Evolutionary conservation across 2,329 filamentous ascomycete genomes (phyloP), one percentile per base, ranked within the genome.

Genomic region (Emericellopsis cladophorae): DNA sequence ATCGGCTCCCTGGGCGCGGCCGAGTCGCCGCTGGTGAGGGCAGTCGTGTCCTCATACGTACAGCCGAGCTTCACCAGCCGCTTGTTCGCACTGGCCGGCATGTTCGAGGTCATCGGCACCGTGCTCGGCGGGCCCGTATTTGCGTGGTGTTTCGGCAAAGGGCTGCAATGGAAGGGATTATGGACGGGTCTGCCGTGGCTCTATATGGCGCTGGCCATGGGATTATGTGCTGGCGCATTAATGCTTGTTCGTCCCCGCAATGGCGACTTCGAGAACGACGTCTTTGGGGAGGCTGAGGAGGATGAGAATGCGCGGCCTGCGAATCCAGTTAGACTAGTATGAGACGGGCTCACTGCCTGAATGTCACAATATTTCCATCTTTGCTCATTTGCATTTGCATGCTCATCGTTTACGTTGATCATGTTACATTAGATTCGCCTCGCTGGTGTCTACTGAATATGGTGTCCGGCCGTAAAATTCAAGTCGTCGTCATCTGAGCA

Each of bases 161-260:
- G 64, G 0, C 33, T 66, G 46, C 51, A 55, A 37, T 49, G 40
- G 39, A 59, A 56, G 42, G 61, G 62, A 0, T 15, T 54, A 1
- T 60, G 56, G 55, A 61, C 51, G 29, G 63, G 63, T 0, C 23
- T 65, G 42, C 63, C 62, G 5, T 66, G 59, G 55, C 55, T 64
- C 37, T 66, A 66, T 38, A 46, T 64, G 14, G 52, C 54, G 1
- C 43, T 55, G 11, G 45, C 64, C 5, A 58, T 49, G 7, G 38
- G 36, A 2, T 2, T 59, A 1, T 49, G 58, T 6, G 51, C 55
- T 43, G 39, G 50, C 2, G 40, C 45, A 9, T 12, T 60, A 7
- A 40, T 52, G 11, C 55, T 62, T 37, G 58, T 65, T 4, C 47
- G 47, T 11, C 52, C 56, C 31, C 63, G 62, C 11, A 54, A 47